phyloP scores from a whole-genome alignment of 163 green algal genomes.

The Scenedesmus sp. region DNA sequence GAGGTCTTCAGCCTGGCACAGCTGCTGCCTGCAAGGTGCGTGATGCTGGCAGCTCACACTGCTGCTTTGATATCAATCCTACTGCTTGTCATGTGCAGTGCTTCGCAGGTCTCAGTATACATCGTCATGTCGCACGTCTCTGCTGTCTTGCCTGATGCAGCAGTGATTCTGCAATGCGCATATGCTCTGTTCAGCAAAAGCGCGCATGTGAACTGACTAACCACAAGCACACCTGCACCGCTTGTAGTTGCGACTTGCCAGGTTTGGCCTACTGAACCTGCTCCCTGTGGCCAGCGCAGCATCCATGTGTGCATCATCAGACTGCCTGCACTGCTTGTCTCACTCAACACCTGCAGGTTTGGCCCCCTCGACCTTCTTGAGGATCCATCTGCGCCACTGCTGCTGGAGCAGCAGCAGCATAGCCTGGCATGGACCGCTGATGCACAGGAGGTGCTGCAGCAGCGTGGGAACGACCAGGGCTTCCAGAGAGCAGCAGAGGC shows the following conservation, averaged over 20 bases:
- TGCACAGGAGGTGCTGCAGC: slow-evolving; percentile 50
- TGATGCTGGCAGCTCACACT: no score
- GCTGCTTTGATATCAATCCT: no score
- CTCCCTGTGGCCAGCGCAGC: slow-evolving; percentile 42
- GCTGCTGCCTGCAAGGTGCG: slow-evolving; percentile 80
- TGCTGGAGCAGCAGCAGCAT: slow-evolving; percentile 88
- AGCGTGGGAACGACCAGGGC: slow-evolving; percentile 15
- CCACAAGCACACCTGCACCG: neutral
- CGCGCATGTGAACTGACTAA: no score
- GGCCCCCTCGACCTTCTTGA: slow-evolving; percentile 84
- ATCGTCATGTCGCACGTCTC: no score
- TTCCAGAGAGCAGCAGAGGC: slow-evolving; percentile 62
- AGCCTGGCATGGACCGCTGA: slow-evolving; percentile 53
- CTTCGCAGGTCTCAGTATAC: no score
- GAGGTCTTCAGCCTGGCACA: slow-evolving; percentile 70
- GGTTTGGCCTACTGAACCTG: slow-evolving; percentile 90
- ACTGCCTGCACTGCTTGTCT: neutral
- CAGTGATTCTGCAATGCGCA: no score
- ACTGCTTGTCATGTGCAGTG: no score
- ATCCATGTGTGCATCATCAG: neutral
- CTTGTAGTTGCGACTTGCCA: neutral
- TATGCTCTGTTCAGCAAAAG: no score
- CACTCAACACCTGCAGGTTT: slow-evolving; percentile 69
- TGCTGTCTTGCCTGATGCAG: no score
- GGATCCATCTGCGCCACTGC: slow-evolving; percentile 68